A percentile compares a stretch with the other conserved stretches of the same genome.
Conservation (phyloP, 768 basidiomycete species). For the Boletus rufocinnamomeus region DNA sequence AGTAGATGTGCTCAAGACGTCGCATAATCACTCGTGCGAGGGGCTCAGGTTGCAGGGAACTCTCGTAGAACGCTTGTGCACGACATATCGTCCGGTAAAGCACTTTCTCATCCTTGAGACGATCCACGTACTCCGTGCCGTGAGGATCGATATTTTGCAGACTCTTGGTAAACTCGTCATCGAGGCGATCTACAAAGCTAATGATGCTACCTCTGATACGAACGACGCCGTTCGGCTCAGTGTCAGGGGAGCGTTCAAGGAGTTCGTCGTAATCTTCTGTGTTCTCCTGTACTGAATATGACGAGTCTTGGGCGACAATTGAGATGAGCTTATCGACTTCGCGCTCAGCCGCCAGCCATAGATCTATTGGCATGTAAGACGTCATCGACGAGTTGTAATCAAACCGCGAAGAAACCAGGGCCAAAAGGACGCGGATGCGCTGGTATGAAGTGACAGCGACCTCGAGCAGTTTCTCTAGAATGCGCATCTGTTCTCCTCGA, state of each 20-base stretch:
- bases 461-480: constrained; percentile 82
- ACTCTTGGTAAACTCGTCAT: constrained; percentile 97
- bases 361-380: constrained; percentile 88
- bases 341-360: constrained; percentile 84
- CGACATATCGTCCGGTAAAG: constrained; percentile 93
- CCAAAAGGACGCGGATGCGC: constrained; percentile 90
- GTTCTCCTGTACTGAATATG: constrained; percentile 83
- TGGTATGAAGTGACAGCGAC: constrained; percentile 89
- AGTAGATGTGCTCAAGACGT: constrained; percentile 96
- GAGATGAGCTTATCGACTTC: constrained; percentile 89
- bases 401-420: constrained; percentile 91
- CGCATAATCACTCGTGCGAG: constrained; percentile 91
- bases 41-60: constrained; percentile 71
- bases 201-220: constrained; percentile 94
- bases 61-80: constrained; percentile 90
- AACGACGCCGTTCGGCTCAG: constrained; percentile 72
- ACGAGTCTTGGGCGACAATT: constrained; percentile 67
- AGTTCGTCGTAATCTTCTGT: constrained; percentile 93
- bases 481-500: constrained; percentile 90
- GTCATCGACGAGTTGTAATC: constrained; percentile 92
- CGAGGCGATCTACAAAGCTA: constrained; percentile 92
- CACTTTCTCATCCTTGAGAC: constrained; percentile 93
- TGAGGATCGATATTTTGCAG: constrained; percentile 98
- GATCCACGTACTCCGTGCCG: constrained; percentile 97
- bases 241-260: constrained; percentile 74